Evolutionary conservation across 2,329 filamentous ascomycete species (phyloP).

Genomic region (Ascochyta clinopodiicola): DNA sequence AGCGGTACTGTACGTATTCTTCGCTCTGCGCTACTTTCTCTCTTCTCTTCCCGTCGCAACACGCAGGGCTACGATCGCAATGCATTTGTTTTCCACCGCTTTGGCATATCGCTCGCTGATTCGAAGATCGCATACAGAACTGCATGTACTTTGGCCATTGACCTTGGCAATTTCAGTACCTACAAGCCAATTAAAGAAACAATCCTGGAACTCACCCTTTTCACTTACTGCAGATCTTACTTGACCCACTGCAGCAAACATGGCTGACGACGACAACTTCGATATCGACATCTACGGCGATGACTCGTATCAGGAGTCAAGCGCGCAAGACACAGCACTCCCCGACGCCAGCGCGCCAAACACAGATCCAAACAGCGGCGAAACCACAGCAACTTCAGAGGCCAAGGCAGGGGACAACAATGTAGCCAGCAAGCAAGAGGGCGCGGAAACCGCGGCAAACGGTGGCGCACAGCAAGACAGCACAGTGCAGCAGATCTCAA

Average conservation of each 20-base stretch:
- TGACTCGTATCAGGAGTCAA: slow-evolving; percentile 51
- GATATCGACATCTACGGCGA: slow-evolving; percentile 75
- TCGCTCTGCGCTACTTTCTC: slow-evolving; percentile 35
- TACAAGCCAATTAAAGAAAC: slow-evolving; percentile 48
- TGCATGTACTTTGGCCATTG: slow-evolving; percentile 48
- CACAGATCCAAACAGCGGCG: slow-evolving; percentile 41
- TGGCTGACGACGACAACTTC: slow-evolving; percentile 71
- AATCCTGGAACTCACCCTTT: slow-evolving; percentile 32
- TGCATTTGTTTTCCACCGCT: slow-evolving; percentile 17
- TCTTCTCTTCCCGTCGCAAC: slow-evolving; percentile 18
- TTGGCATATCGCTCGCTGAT: slow-evolving; percentile 47
- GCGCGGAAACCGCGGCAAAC: slow-evolving; percentile 29
- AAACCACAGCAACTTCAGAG: slow-evolving; percentile 21
- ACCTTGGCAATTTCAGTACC: slow-evolving; percentile 46
- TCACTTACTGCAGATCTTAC: slow-evolving; percentile 32
- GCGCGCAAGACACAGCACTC: slow-evolving; percentile 31
- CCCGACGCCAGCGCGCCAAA: slow-evolving; percentile 31
- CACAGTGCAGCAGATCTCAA: slow-evolving; percentile 52
- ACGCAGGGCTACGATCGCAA: slow-evolving; percentile 20
- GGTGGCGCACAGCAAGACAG: slow-evolving; percentile 34
- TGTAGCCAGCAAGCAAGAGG: slow-evolving; percentile 29
- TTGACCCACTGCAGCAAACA: slow-evolving; percentile 40
- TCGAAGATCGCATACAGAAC: slow-evolving; percentile 41
- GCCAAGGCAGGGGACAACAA: slow-evolving; percentile 18
- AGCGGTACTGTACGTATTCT: slow-evolving; percentile 52